Conservation (phyloP, 2,329 filamentous ascomycete species). For the Xylaria sp. region DNA sequence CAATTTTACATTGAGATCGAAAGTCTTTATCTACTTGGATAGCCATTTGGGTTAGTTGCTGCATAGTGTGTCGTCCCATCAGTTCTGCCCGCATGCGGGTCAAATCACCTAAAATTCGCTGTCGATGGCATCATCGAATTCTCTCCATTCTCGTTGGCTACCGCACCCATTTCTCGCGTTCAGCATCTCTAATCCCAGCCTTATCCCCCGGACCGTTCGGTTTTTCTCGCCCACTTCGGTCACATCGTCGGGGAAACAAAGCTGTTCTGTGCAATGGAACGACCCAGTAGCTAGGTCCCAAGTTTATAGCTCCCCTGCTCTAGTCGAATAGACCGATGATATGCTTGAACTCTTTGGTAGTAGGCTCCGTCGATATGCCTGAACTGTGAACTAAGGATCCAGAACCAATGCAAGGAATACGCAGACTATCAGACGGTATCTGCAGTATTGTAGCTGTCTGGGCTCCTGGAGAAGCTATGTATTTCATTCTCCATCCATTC, state of each 20-base stretch:
- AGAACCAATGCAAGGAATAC: slow-evolving; percentile 11
- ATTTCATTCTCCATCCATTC: slow-evolving; percentile 3
- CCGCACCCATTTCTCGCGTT: neutral
- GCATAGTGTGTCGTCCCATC: neutral
- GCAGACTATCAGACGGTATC: slow-evolving; percentile 7
- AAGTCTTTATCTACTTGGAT: neutral
- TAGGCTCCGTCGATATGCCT: slow-evolving; percentile 4
- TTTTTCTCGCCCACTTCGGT: slow-evolving; percentile 9
- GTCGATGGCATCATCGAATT: slow-evolving; percentile 42
- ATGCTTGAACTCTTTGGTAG: slow-evolving; percentile 10
- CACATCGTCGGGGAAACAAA: slow-evolving; percentile 1
- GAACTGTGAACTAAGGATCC: slow-evolving; percentile 11
- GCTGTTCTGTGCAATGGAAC: neutral
- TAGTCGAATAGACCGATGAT: slow-evolving; percentile 12
- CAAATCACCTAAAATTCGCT: slow-evolving; percentile 41
- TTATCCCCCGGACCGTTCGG: slow-evolving; percentile 18
- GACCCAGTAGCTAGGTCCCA: slow-evolving; percentile 25
- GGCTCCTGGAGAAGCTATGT: slow-evolving; percentile 5
- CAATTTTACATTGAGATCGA: neutral
- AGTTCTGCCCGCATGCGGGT: slow-evolving; percentile 22
- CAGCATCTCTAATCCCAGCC: slow-evolving; percentile 5
- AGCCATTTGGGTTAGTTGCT: neutral
- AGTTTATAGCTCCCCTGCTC: slow-evolving; percentile 5
- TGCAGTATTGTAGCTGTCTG: neutral
- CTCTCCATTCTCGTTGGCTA: slow-evolving; percentile 35